phyloP scores from a whole-genome alignment of 1,284 basidiomycete genomes.

The Irpex lacteus region DNA sequence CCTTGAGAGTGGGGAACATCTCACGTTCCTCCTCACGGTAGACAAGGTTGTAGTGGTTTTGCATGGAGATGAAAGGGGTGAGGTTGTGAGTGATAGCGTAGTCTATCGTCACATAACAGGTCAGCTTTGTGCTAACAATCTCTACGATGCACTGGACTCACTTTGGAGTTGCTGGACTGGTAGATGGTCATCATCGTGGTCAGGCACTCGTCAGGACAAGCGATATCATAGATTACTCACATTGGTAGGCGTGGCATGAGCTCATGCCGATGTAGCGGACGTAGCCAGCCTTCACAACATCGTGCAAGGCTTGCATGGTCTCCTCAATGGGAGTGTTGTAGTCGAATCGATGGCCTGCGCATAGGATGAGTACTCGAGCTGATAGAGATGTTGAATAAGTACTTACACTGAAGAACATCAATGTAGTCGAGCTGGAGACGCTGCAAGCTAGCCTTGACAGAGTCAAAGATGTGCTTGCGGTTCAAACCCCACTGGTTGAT shows the following conservation, averaged over 20 bases:
- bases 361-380: not conserved
- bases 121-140: not conserved
- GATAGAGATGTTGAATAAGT: not conserved
- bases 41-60: constrained; percentile 56
- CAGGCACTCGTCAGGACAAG: not conserved
- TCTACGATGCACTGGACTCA: constrained; percentile 11
- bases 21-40: constrained; percentile 71
- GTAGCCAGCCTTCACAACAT: constrained; percentile 24
- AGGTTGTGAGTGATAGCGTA: constrained; percentile 42
- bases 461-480: constrained; percentile 45
- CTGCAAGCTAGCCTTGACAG: constrained; percentile 39
- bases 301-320: constrained; percentile 24
- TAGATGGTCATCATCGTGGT: not conserved
- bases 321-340: constrained; percentile 28
- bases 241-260: constrained; percentile 36
- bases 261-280: constrained; percentile 41
- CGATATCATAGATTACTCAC: constrained; percentile 19
- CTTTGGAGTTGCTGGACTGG: constrained; percentile 37
- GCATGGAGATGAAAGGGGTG: constrained; percentile 71
- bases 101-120: constrained; percentile 5
- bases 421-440: constrained; percentile 43
- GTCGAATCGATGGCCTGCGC: constrained; percentile 27
- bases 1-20: constrained; percentile 61
- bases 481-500: constrained; percentile 39
- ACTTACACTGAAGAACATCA: constrained; percentile 37